A percentile compares a stretch with the other conserved stretches of the same genome.
phyloP scores from a whole-genome alignment of 441 rosid genomes.

The Adansonia grandidieri region DNA sequence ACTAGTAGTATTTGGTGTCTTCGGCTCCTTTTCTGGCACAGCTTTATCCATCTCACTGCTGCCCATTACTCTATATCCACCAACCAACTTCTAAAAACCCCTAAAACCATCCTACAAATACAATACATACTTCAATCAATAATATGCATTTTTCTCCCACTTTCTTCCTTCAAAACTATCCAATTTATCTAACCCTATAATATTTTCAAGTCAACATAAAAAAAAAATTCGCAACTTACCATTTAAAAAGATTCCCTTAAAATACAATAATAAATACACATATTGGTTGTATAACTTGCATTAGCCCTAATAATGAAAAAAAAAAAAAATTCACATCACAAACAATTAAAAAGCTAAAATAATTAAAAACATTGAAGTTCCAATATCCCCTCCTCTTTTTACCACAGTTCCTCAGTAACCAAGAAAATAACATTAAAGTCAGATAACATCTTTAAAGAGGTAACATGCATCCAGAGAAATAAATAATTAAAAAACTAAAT shows the following conservation, averaged over 20 bases:
- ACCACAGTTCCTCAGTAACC: background rate
- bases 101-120: conserved; percentile 53
- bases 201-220: background rate
- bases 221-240: background rate
- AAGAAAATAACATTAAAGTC: background rate
- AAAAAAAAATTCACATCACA: background rate
- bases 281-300: background rate
- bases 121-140: conserved; percentile 33
- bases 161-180: background rate
- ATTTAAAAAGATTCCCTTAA: background rate
- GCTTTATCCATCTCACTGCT: conserved; percentile 72
- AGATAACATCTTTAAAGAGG: background rate
- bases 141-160: conserved; percentile 22
- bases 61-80: conserved; percentile 56
- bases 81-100: conserved; percentile 1
- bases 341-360: background rate
- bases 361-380: background rate
- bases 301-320: background rate
- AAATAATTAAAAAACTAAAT: background rate
- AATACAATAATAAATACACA: background rate
- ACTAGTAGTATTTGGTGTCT: conserved; percentile 55
- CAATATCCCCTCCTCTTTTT: background rate
- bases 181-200: conserved; percentile 5
- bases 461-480: background rate
- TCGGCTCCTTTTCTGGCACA: conserved; percentile 74